Conservation (phyloP, 2,329 filamentous ascomycete genomes). For the Diaporthe sp. region DNA sequence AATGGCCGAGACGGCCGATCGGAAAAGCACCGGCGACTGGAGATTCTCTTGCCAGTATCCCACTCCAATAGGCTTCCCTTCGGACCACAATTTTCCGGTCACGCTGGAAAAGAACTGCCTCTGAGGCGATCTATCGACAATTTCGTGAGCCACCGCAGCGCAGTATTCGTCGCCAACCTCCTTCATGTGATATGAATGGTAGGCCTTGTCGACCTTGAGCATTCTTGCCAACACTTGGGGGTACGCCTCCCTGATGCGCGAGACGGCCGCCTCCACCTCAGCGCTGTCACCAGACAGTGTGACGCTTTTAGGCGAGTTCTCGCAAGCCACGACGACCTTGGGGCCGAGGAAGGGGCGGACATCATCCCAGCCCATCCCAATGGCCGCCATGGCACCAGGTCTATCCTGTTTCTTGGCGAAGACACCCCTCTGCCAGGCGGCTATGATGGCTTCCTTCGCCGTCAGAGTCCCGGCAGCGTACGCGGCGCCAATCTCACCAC, state of each 20-base stretch:
- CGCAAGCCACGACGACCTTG: conserved; percentile 28
- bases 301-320: conserved; percentile 45
- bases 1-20: conserved; percentile 47
- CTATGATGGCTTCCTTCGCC: conserved; percentile 38
- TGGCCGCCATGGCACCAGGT: conserved; percentile 33
- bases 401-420: background rate
- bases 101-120: background rate
- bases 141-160: background rate
- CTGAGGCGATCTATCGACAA: background rate
- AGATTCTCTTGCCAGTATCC: background rate
- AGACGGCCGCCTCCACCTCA: conserved; percentile 44
- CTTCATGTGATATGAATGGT: background rate
- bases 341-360: background rate
- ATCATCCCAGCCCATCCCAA: conserved; percentile 26
- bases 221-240: background rate
- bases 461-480: conserved; percentile 42
- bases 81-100: too few species aligned
- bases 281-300: conserved; percentile 50
- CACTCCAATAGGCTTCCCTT: background rate
- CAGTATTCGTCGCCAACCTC: background rate
- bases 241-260: background rate
- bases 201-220: background rate
- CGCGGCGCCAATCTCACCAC: conserved; percentile 34
- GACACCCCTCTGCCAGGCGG: conserved; percentile 41
- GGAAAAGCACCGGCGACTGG: conserved; percentile 38